Evolutionary conservation across 371 early-diverging fungal species (phyloP).

Genomic region (Apophysomyces trapeziformis): DNA sequence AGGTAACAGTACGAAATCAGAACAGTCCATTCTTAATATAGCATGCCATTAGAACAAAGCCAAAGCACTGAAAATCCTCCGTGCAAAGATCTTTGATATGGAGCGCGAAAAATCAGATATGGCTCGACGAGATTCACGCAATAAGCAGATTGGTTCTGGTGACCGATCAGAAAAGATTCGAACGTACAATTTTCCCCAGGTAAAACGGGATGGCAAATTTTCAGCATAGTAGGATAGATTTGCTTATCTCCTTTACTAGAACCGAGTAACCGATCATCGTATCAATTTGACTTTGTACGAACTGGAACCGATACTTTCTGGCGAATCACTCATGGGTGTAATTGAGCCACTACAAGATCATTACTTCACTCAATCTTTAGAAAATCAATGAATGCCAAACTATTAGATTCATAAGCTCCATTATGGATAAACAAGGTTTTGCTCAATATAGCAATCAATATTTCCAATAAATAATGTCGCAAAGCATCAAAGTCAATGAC

Average conservation of each 20-base stretch:
- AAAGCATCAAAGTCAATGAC: neutral
- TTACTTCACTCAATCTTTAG: slow-evolving; percentile 40
- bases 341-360: slow-evolving; percentile 60
- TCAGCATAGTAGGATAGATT: neutral
- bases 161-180: slow-evolving; percentile 86
- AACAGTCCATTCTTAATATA: neutral
- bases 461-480: neutral
- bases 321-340: slow-evolving; percentile 52
- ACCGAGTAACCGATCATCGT: slow-evolving; percentile 86
- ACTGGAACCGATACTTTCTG: slow-evolving; percentile 69
- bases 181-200: slow-evolving; percentile 85
- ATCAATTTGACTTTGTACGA: slow-evolving; percentile 78
- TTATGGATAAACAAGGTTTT: too few relatives aligned
- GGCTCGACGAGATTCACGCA: slow-evolving; percentile 67
- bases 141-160: slow-evolving; percentile 70
- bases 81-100: slow-evolving; percentile 78
- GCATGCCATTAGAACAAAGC: slow-evolving; percentile 70
- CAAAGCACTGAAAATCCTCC: slow-evolving; percentile 83
- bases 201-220: slow-evolving; percentile 14
- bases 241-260: slow-evolving; percentile 36
- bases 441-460: too few relatives aligned
- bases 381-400: neutral
- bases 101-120: slow-evolving; percentile 64
- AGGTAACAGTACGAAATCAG: slow-evolving; percentile 30
- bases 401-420: too few relatives aligned